Evolutionary conservation across 2,329 filamentous ascomycete species (phyloP).

Genomic region (Microdochium trichocladiopsis): DNA sequence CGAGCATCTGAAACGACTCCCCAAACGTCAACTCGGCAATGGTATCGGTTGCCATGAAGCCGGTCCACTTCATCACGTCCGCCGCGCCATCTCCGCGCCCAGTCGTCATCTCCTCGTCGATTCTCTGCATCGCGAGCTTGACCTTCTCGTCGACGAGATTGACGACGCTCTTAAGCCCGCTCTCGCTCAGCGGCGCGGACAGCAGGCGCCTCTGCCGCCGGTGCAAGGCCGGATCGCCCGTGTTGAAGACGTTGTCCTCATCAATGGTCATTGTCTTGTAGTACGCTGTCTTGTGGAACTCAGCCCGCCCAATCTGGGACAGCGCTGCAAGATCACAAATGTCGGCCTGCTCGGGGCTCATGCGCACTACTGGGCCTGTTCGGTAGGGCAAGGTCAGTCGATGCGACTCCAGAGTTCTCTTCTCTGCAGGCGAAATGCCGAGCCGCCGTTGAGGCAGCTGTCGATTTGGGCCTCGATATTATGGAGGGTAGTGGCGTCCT

Average conservation of each 20-base stretch:
- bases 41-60: constrained; percentile 46
- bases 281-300: neutral
- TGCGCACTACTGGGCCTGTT: neutral
- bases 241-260: neutral
- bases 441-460: too few species aligned
- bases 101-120: constrained; percentile 29
- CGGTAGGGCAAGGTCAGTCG: too few species aligned
- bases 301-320: neutral
- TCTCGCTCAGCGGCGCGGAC: constrained; percentile 10
- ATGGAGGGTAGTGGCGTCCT: too few species aligned
- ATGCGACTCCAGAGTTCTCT: neutral
- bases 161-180: constrained; percentile 22
- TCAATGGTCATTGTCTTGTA: neutral
- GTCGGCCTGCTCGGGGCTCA: neutral
- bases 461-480: too few species aligned
- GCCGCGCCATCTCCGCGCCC: constrained; percentile 17
- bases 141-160: constrained; percentile 26
- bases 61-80: constrained; percentile 47
- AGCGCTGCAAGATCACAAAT: neutral
- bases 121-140: constrained; percentile 30
- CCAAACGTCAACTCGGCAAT: constrained; percentile 47
- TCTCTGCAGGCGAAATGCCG: too few species aligned
- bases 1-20: constrained; percentile 44
- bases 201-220: neutral
- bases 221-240: neutral